These are phyloP conservation scores for Colletotrichum tanaceti DNA, from an alignment of 2,329 filamentous ascomycete species.

Conservation along the genomic window DNA sequence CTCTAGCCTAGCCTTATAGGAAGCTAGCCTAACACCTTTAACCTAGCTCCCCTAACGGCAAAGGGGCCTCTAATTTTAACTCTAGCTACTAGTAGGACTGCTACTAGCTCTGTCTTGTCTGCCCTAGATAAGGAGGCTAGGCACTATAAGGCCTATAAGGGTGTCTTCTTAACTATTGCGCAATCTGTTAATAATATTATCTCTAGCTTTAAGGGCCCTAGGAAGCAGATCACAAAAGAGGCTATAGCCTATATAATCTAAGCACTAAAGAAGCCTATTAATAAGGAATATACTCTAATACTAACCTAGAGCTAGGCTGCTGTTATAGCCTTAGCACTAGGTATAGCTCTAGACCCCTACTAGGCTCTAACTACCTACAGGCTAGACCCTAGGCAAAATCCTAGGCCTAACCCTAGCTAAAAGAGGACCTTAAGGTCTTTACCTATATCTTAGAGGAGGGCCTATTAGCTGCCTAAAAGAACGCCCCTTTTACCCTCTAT, in stretches of 20 bases:
- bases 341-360: neutral
- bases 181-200: neutral
- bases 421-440: no score
- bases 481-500: no score
- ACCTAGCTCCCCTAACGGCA: neutral
- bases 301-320: neutral
- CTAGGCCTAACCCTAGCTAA: neutral
- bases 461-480: no score
- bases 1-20: neutral
- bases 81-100: no score
- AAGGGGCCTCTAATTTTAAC: neutral
- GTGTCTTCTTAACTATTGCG: conserved; percentile 5
- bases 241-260: neutral
- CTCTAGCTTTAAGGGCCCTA: neutral
- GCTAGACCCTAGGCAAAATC: neutral
- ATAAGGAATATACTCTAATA: neutral
- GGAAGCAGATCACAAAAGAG: conserved; percentile 16
- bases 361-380: neutral
- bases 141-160: neutral
- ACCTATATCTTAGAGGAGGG: no score
- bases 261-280: neutral
- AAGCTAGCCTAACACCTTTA: conserved; percentile 11
- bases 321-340: neutral
- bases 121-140: conserved; percentile 6
- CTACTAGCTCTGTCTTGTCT: neutral